A percentile compares a stretch with the other conserved stretches of the same genome.
phyloP scores from a whole-genome alignment of 2,329 filamentous ascomycete genomes.

The Colletotrichum nymphaeae region DNA sequence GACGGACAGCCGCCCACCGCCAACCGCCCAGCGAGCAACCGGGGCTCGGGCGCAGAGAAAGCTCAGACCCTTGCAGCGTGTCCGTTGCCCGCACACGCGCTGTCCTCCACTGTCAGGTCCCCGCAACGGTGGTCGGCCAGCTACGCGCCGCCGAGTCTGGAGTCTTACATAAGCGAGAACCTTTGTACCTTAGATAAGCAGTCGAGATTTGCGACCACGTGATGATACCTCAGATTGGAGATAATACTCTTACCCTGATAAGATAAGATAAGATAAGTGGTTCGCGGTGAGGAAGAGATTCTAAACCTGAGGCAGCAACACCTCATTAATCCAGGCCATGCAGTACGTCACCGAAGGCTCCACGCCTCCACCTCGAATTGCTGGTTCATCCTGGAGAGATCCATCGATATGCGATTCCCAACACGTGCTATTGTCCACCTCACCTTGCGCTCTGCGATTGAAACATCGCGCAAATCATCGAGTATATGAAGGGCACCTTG shows the following conservation, averaged over 20 bases:
- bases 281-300: no score
- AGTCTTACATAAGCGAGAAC: constrained; percentile 2
- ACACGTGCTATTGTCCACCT: neutral
- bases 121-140: neutral
- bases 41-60: neutral
- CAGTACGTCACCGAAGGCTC: constrained; percentile 22
- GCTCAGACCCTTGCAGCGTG: constrained; percentile 29
- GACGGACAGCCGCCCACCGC: constrained; percentile 13
- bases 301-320: constrained; percentile 10
- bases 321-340: neutral
- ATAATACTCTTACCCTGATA: no score
- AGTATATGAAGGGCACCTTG: neutral
- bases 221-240: neutral
- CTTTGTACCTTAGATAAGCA: neutral
- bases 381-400: constrained; percentile 21
- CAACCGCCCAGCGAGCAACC: constrained; percentile 18
- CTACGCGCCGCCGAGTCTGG: constrained; percentile 1
- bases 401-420: neutral
- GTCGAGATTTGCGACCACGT: neutral
- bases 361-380: constrained; percentile 19
- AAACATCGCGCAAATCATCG: constrained; percentile 12
- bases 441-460: neutral
- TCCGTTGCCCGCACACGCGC: constrained; percentile 19
- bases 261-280: no score
- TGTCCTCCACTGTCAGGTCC: neutral